Conservation (phyloP, 2,329 filamentous ascomycete genomes). For the Chaetomium strumarium region DNA sequence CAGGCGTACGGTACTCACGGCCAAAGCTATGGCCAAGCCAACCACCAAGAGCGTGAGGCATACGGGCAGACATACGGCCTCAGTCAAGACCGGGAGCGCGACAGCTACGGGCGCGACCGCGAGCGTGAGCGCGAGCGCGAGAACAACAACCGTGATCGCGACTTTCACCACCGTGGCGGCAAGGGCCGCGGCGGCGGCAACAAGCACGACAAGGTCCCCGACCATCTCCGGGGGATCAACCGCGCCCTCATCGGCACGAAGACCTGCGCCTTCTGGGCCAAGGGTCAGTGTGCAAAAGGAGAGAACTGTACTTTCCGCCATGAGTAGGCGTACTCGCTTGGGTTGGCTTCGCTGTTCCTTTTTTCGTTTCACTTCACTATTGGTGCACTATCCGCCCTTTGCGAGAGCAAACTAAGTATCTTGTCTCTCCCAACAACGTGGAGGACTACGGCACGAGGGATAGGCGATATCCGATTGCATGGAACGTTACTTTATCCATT, state of each 20-base stretch:
- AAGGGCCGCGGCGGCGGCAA: conserved; percentile 30
- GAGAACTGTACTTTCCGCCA: conserved; percentile 71
- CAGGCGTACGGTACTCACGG: conserved; percentile 16
- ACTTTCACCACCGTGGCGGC: conserved; percentile 28
- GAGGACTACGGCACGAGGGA: no score
- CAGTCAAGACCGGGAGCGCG: conserved; percentile 16
- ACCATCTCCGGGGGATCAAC: conserved; percentile 43
- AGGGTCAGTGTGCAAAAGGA: conserved; percentile 67
- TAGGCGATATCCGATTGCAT: no score
- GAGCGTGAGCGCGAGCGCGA: conserved; percentile 28
- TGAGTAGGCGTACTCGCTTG: conserved; percentile 34
- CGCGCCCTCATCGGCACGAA: conserved; percentile 58
- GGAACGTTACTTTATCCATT: no score
- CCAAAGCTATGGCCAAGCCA: conserved; percentile 23
- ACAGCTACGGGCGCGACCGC: conserved; percentile 20
- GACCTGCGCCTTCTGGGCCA: conserved; percentile 63
- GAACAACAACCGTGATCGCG: conserved; percentile 26
- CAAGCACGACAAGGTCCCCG: conserved; percentile 18
- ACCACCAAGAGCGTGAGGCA: conserved; percentile 10
- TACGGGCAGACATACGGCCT: conserved; percentile 13
- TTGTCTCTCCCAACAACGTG: no score
- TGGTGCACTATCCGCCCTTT: no score
- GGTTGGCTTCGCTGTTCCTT: background rate
- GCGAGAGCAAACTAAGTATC: no score
- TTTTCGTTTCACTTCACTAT: background rate